Evolutionary conservation across 2,329 filamentous ascomycete genomes (phyloP).

Genomic region (Cladosporium cucumerinum): DNA sequence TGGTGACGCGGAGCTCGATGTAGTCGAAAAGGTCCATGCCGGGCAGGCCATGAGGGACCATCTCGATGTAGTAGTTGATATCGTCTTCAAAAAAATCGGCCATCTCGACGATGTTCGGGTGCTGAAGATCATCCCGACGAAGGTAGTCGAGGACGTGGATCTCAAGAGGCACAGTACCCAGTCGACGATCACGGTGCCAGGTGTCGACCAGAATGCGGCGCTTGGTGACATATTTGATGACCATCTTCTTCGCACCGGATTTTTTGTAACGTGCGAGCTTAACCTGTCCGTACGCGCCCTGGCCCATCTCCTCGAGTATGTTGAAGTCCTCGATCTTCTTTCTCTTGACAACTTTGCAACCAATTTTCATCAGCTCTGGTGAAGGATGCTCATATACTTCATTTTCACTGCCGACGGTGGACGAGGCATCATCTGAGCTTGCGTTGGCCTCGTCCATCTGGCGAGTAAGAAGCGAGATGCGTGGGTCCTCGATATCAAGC

Average conservation of each 20-base stretch:
- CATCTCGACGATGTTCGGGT: conserved; percentile 67
- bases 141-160: conserved; percentile 97
- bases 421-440: conserved; percentile 15
- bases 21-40: conserved; percentile 99
- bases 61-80: conserved; percentile 97
- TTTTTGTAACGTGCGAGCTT: conserved; percentile 88
- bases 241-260: conserved; percentile 70
- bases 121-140: conserved; percentile 64
- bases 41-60: conserved; percentile 89
- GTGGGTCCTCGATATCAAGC: conserved; percentile 33
- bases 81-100: conserved; percentile 71
- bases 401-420: conserved; percentile 20
- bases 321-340: conserved; percentile 86
- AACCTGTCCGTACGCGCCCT: conserved; percentile 95
- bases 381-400: conserved; percentile 40
- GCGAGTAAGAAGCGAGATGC: conserved; percentile 48
- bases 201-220: conserved; percentile 94
- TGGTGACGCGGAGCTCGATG: conserved; percentile 91
- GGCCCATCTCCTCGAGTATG: conserved; percentile 96
- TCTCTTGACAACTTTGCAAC: conserved; percentile 49
- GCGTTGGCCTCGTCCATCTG: conserved; percentile 39
- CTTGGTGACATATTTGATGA: conserved; percentile 97
- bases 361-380: conserved; percentile 33
- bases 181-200: conserved; percentile 88
- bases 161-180: conserved; percentile 92